A percentile compares a stretch with the other conserved stretches of the same genome.
phyloP scores from a whole-genome alignment of 1,284 basidiomycete species.

The Sanghuangporus weigelae region DNA sequence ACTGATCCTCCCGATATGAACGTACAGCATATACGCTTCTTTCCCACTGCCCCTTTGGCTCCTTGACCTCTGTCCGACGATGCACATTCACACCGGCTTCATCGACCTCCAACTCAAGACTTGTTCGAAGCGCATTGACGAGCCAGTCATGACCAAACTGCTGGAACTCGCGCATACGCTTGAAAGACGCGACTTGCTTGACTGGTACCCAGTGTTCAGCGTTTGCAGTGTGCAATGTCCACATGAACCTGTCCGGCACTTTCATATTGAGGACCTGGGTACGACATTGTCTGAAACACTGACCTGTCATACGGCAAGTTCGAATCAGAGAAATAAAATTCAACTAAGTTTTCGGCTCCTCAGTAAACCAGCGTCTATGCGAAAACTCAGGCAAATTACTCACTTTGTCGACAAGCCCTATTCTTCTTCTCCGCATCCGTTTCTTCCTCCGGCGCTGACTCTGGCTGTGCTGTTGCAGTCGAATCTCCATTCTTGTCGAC shows the following conservation, averaged over 20 bases:
- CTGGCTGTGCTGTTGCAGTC: background rate
- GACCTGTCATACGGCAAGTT: conserved; percentile 96
- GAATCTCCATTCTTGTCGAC: conserved; percentile 10
- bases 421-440: conserved; percentile 34
- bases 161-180: conserved; percentile 83
- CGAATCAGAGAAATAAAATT: conserved; percentile 96
- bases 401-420: conserved; percentile 45
- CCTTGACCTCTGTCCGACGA: conserved; percentile 64
- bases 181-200: conserved; percentile 88
- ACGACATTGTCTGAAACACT: conserved; percentile 19
- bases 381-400: conserved; percentile 17
- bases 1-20: conserved; percentile 20
- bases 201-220: conserved; percentile 90
- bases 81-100: conserved; percentile 71
- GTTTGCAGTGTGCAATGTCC: conserved; percentile 76
- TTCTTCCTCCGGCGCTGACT: conserved; percentile 2
- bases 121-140: conserved; percentile 53
- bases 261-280: conserved; percentile 1
- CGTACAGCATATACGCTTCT: conserved; percentile 81
- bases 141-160: conserved; percentile 62
- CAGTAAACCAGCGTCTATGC: conserved; percentile 6
- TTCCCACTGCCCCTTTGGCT: conserved; percentile 71
- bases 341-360: conserved; percentile 49
- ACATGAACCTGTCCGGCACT: conserved; percentile 78
- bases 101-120: conserved; percentile 74